Evolutionary conservation across 202 grass and related monocot genomes (phyloP), one percentile per base, ranked within the genome.

Genomic region (Musa balbisiana): DNA sequence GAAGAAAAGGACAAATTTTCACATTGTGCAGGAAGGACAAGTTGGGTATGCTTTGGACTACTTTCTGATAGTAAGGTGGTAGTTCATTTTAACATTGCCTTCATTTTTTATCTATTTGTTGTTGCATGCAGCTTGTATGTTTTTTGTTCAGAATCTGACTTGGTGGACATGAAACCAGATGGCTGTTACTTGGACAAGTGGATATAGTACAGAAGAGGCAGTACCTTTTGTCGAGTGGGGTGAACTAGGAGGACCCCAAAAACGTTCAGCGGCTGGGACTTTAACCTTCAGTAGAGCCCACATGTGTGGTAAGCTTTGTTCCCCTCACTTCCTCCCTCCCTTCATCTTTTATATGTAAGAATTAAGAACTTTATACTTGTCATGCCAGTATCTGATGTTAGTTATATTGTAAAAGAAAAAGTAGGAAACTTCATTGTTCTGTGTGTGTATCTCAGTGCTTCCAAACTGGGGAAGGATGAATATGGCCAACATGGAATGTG

Each of bases 161-260:
- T 50, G 67, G 33, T 67, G 64, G 5, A 70, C 67, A 49, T 70
- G 67, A 80, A 52, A 58, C n/a, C 73, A 96, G 90, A 97, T 92
- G 93, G 87, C 90, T 49, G 84, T 97, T 22, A 97, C 90, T 43
- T 97, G 90, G 93, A 97, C 90, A 80, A 96, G 89, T 52, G 92
- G 92, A 53, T 96, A 96, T 22, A 60, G 85, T 59, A 85, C 90
- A 55, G 85, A 83, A 69, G 85, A 91, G 85, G 89, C 93, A 24
- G 69, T 89, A 74, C 87, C 90, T 80, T 97, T 97, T 80, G 87
- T 90, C 76, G 87, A 97, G 84, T 97, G 93, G 93, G 87, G 93
- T 49, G 73, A 29, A 68, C 68, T 88, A 82, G 90, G 78, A 60
- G 80, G 79, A 13, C 59, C 64, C 22, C 79, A 69, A 51, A 56